Evolutionary conservation across 2,329 filamentous ascomycete genomes (phyloP), one percentile per base, ranked within the genome.

Genomic region (Emydomyces testavorans): DNA sequence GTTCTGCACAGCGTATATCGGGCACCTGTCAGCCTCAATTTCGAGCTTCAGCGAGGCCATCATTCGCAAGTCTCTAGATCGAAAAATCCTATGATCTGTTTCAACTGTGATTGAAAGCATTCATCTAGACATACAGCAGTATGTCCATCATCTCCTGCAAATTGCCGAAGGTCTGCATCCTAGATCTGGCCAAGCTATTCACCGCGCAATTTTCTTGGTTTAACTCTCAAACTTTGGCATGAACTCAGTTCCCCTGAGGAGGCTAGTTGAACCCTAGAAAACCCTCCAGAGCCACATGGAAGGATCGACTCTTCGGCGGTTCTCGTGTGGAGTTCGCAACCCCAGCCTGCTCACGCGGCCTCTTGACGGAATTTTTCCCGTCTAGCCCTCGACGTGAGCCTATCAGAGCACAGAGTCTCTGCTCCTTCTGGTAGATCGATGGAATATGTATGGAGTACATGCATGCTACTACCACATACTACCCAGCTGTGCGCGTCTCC

Each of bases 281-380:
- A n/a, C n/a, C n/a, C n/a, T n/a, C n/a, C 45, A 34, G 35, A 40
- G 18, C 45, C 36, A 47, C 45, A 32, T 47, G 36, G 36, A 40
- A 31, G 23, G 38, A 29, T 20, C 37, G 28, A 23, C 38, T 3
- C 15, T 42, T 43, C 31, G 31, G 11, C 46, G 29, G 26, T 41
- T 42, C 37, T 36, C 21, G 36, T 16, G 46, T 48, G 37, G 39
- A 42, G 31, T 21, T 24, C 18, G 18, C 7, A 38, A 40, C 24
- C 18, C 16, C 44, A 34, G 20, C 23, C 28, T 28, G 21, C 34
- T 46, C 43, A 47, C 36, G 44, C 44, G 36, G 36, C 13, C 44
- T 46, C 15, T 34, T 40, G 35, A 40, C 44, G 35, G 40, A 40
- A 23, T 18, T 15, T 39, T n/a, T 46, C 16, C 28, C 28, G 34